Base-by-base conservation (phyloP, 2,329 filamentous ascomycete genomes). In the Aspergillus uvarum region DNA sequence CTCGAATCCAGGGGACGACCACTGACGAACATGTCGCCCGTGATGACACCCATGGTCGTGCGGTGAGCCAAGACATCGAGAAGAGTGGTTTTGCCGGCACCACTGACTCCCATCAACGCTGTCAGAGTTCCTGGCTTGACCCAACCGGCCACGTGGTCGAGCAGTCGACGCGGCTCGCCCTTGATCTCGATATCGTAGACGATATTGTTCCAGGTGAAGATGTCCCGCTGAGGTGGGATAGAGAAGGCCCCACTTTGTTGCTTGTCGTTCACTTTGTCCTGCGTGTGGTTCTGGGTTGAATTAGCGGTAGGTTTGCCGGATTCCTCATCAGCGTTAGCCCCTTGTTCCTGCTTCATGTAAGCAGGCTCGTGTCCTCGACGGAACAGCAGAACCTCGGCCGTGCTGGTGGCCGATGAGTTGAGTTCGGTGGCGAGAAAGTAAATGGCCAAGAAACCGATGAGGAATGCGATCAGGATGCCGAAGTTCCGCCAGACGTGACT, bases 101-200 rank as follows among this genome's bases (percentile, higher is more conserved):
- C 92, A 29, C 89, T 92, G 4, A 92, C 90, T 76, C 92, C 90
- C 92, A 96, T 96, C 2, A 96, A 81, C 10, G 91, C 92, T 2
- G 92, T 96, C 53, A 96, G 72, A 5, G 91, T 96, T 59, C 93
- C 93, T 4, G 93, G 92, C 76, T 96, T 94, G 58, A 96, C 92
- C 90, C 91, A 96, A 31, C 93, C 93, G 4, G 94, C 89, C 14
- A 96, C 90, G 63, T 94, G 81, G 67, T 96, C 88, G 63, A 96
- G 80, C 64, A 96, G 87, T 38, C 88, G 85, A 11, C 91, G 85
- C 1, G 82, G 78, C 67, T 92, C 86, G 8, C 82, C 81, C 78
- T 94, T 95, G 75, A 95, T 91, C 66, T 85, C 84, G 71, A 91
- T 89, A 59, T 90, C 87, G 66, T 90, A 96, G 75, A 86, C 90